Conservation (phyloP, 768 basidiomycete genomes). For the Podaxis carcinomalis region DNA sequence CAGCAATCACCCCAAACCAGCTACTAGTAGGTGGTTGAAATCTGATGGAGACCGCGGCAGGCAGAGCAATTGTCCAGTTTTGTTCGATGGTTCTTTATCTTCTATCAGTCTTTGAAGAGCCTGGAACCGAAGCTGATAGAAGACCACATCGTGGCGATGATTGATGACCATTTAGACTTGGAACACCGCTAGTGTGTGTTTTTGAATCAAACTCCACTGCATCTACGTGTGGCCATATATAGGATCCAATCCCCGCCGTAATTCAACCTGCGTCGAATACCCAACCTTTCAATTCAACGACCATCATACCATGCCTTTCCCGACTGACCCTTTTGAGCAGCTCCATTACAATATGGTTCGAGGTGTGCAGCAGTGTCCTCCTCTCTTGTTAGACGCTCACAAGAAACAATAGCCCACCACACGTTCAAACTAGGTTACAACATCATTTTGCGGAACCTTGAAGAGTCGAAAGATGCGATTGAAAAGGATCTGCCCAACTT, state of each 20-base stretch:
- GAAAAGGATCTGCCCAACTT: constrained; percentile 6
- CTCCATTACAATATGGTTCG: constrained; percentile 11
- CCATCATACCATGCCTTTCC: neutral
- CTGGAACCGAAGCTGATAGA: neutral
- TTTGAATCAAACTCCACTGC: neutral
- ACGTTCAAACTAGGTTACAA: constrained; percentile 9
- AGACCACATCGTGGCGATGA: neutral
- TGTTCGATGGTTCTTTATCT: neutral
- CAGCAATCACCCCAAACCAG: neutral
- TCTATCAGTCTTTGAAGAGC: neutral
- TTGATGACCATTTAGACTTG: neutral
- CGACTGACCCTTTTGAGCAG: constrained; percentile 3
- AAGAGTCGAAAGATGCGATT: neutral
- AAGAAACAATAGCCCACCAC: neutral
- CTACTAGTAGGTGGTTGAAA: neutral
- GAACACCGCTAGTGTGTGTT: neutral
- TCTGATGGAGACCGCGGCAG: neutral
- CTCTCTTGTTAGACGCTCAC: neutral
- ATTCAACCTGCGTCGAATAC: neutral
- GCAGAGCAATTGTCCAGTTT: neutral
- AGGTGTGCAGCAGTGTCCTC: neutral
- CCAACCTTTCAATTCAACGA: neutral
- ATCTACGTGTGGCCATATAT: neutral
- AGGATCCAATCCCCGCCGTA: neutral
- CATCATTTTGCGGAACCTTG: neutral